Base-by-base conservation (phyloP, 2,329 filamentous ascomycete species). In the Alternaria conjuncta region DNA sequence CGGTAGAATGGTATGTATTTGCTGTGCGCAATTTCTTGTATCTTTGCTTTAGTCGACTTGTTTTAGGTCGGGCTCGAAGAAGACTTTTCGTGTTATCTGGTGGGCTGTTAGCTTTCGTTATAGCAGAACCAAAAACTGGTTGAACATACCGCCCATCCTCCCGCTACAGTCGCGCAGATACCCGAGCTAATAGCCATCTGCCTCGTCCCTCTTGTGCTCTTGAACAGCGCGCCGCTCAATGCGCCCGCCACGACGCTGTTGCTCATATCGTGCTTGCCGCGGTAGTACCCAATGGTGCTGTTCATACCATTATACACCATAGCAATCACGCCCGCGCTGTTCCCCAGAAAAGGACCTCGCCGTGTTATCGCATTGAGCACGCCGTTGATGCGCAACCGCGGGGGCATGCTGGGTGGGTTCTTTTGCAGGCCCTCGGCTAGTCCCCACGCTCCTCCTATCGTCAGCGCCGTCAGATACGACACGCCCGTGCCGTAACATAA, bases 401-500 rank as follows among this genome's bases (percentile, higher is more conserved):
- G 95, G 41, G 95, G 90, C 65, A 88, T 88, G n/a, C 90, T 92
- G 0, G 84, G 77, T 1, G 88, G 87, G 64, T 87, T 85, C 81
- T 91, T 90, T 76, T 90, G 89, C 73, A 98, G 83, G 11, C 96
- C 96, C 82, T 99, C 96, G 69, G 92, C 90, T 71, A 99, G 81
- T 66, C 96, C 96, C 95, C 95, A 98, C 61, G 89, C 90, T 71
- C 96, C 96, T 80, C 96, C 96, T 70, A 96, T 79, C 44, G 91
- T 87, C 74, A 99, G 85, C 7, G 92, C 96, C n/a, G 92, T 85
- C 64, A 99, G 86, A 79, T 99, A 99, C 78, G 94, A 97, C 66
- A 95, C 90, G 74, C 96, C 96, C 21, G 96, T 96, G 77, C 96
- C 96, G 81, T 99, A 99, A 84, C 96, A 98, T 64, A 99, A 88